phyloP scores from a whole-genome alignment of 2,329 filamentous ascomycete species.

The Claviceps paspali region DNA sequence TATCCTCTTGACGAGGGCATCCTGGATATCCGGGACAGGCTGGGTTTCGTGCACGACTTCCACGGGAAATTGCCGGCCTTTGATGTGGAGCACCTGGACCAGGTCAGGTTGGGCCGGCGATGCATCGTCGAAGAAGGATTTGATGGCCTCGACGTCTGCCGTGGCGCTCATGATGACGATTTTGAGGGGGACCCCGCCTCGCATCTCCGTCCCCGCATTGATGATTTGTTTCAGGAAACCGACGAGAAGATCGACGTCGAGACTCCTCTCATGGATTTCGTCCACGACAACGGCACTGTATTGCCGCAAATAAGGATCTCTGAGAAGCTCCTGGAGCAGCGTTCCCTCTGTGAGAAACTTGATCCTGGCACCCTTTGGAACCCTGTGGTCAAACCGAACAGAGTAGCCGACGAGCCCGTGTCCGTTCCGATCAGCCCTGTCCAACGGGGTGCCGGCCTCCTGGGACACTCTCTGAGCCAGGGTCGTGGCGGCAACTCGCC shows the following conservation, averaged over 20 bases:
- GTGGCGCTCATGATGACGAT: conserved; percentile 96
- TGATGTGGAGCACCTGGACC: conserved; percentile 45
- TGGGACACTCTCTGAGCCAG: conserved; percentile 76
- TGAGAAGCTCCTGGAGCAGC: conserved; percentile 82
- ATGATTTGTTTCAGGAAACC: conserved; percentile 77
- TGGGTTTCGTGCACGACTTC: conserved; percentile 58
- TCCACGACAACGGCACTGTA: conserved; percentile 90
- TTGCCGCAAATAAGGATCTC: conserved; percentile 64
- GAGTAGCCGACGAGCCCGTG: conserved; percentile 67
- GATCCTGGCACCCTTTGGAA: conserved; percentile 67
- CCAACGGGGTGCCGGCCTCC: conserved; percentile 47
- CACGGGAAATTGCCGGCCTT: conserved; percentile 79
- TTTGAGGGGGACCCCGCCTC: conserved; percentile 63
- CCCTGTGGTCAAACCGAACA: conserved; percentile 81
- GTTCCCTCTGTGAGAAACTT: conserved; percentile 96
- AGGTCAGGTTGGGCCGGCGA: conserved; percentile 7
- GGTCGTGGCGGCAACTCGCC: conserved; percentile 84
- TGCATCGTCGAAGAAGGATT: conserved; percentile 50
- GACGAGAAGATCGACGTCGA: conserved; percentile 82
- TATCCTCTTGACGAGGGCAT: conserved; percentile 65
- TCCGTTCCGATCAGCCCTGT: conserved; percentile 24
- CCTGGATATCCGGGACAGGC: conserved; percentile 67
- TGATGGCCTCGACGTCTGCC: conserved; percentile 67
- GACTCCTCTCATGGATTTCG: conserved; percentile 89
- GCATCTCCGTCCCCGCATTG: conserved; percentile 42